These are phyloP conservation scores for Didymella glomerata DNA, from an alignment of 2,329 filamentous ascomycete genomes.

Conservation along the genomic window DNA sequence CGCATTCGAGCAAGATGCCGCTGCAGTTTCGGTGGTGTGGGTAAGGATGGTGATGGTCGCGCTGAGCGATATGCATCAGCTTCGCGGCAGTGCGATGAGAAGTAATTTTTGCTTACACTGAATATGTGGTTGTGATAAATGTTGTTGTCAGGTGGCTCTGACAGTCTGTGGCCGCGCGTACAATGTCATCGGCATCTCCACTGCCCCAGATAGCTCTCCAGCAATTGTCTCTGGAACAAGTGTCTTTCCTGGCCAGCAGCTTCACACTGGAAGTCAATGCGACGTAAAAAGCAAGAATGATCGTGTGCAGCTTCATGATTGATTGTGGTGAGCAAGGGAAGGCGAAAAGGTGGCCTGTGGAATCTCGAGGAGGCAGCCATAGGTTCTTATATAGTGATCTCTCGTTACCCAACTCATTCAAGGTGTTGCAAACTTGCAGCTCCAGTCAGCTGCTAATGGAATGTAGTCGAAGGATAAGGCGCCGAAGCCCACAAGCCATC, in stretches of 20 bases:
- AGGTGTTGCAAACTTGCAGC: background rate
- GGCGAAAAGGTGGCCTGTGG: background rate
- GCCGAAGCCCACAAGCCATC: background rate
- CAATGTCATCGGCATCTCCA: constrained; percentile 22
- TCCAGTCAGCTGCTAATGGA: background rate
- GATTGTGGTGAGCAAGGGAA: constrained; percentile 10
- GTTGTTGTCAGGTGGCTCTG: constrained; percentile 38
- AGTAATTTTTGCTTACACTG: constrained; percentile 28
- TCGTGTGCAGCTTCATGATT: constrained; percentile 34
- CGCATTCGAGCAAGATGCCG: constrained; percentile 2
- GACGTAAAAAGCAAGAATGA: background rate
- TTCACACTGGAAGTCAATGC: background rate
- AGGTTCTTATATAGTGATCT: constrained; percentile 1
- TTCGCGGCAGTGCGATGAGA: background rate
- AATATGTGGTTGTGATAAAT: constrained; percentile 32
- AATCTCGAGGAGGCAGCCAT: background rate
- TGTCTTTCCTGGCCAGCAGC: background rate
- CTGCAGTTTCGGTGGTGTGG: constrained; percentile 4
- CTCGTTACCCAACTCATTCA: background rate
- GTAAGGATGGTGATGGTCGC: constrained; percentile 22
- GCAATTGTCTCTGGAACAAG: constrained; percentile 37
- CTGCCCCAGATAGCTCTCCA: constrained; percentile 38
- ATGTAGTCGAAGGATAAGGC: background rate
- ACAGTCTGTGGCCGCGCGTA: constrained; percentile 32
- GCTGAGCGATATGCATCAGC: background rate